These are phyloP conservation scores for Wickerhamomyces ciferrii DNA, from an alignment of 805 yeast genomes.

Conservation along the genomic window DNA sequence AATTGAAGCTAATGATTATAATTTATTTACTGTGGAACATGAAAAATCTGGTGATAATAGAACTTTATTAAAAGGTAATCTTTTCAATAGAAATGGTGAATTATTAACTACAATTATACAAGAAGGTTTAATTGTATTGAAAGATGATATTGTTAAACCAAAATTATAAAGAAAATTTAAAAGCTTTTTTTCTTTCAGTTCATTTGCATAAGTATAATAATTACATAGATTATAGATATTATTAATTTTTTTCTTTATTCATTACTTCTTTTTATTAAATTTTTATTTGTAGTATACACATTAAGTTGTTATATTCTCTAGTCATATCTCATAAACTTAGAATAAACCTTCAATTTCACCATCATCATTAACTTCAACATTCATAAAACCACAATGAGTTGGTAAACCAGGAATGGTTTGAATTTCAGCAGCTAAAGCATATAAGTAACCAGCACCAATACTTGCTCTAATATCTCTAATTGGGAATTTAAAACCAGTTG, in stretches of 20 bases:
- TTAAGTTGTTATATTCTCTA: background rate
- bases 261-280: too few species aligned
- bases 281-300: too few species aligned
- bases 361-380: conserved; percentile 83
- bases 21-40: conserved; percentile 42
- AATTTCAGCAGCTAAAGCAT: conserved; percentile 94
- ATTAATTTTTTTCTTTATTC: background rate
- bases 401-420: conserved; percentile 97
- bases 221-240: too few species aligned
- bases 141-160: conserved; percentile 7
- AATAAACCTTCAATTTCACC: conserved; percentile 95
- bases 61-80: conserved; percentile 52
- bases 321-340: conserved; percentile 3
- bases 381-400: conserved; percentile 94
- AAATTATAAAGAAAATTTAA: background rate
- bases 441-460: conserved; percentile 94
- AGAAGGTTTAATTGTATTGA: conserved; percentile 47
- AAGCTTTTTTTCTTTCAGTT: too few species aligned
- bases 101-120: conserved; percentile 59
- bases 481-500: conserved; percentile 90
- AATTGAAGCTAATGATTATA: conserved; percentile 45
- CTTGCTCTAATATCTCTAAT: conserved; percentile 92
- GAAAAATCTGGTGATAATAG: conserved; percentile 47
- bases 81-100: conserved; percentile 41
- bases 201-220: too few species aligned